A percentile compares a stretch with the other conserved stretches of the same genome.
phyloP scores from a whole-genome alignment of 1,284 basidiomycete genomes.

The Ganoderma lingzhi region DNA sequence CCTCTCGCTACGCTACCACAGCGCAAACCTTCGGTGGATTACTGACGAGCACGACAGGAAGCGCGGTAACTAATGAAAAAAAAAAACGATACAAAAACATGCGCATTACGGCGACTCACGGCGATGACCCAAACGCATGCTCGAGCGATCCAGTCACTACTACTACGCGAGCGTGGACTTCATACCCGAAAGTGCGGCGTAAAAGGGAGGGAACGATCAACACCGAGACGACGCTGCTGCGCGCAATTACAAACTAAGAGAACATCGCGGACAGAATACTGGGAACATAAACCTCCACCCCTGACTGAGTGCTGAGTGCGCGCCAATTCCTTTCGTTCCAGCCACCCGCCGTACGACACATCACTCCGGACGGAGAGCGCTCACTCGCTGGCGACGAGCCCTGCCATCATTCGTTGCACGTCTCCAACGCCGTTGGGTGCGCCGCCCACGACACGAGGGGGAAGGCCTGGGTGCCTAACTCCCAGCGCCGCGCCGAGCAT shows the following conservation, averaged over 20 bases:
- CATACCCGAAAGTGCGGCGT: constrained; percentile 10
- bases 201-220: constrained; percentile 33
- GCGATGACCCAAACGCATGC: constrained; percentile 12
- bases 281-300: constrained; percentile 36
- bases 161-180: constrained; percentile 17
- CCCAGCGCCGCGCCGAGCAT: constrained; percentile 86
- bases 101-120: constrained; percentile 21
- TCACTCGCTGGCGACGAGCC: constrained; percentile 77
- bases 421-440: constrained; percentile 74
- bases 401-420: constrained; percentile 80
- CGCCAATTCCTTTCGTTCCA: constrained; percentile 23
- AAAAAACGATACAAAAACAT: constrained; percentile 10
- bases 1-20: not conserved
- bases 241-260: constrained; percentile 32
- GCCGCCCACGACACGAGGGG: constrained; percentile 62
- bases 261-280: constrained; percentile 33
- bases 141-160: constrained; percentile 19
- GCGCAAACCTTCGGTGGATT: not conserved
- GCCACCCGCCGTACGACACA: constrained; percentile 2
- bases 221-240: constrained; percentile 29
- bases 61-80: constrained; percentile 11
- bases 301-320: constrained; percentile 29
- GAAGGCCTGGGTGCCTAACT: constrained; percentile 76
- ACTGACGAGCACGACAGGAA: constrained; percentile 10
- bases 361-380: constrained; percentile 37